These are phyloP conservation scores for Poronia punctata DNA, from an alignment of 495 filamentous ascomycete genomes.

Conservation along the genomic window DNA sequence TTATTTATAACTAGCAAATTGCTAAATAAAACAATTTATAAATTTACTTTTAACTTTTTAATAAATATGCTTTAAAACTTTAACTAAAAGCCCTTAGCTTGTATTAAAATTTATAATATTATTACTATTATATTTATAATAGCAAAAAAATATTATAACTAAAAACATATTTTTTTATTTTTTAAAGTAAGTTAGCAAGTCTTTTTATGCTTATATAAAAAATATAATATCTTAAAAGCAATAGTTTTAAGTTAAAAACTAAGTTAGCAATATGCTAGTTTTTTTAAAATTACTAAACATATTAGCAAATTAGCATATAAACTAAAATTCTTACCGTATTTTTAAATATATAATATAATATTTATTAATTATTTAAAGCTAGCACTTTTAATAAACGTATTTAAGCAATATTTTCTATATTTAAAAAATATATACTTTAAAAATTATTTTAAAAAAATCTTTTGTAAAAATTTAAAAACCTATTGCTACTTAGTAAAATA, in stretches of 20 bases:
- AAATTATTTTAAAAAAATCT: not conserved
- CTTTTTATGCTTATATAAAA: slow-evolving; percentile 1
- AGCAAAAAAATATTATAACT: slow-evolving; percentile 3
- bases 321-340: not conserved
- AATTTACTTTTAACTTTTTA: slow-evolving; percentile 5
- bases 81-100: not conserved
- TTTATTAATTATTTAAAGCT: slow-evolving; percentile 6
- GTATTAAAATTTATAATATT: not conserved
- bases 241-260: slow-evolving; percentile 1
- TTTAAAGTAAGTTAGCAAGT: not conserved
- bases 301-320: not conserved
- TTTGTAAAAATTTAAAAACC: not conserved
- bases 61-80: not conserved
- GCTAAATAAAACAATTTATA: not conserved
- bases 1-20: not conserved
- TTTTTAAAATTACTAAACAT: not conserved
- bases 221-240: slow-evolving; percentile 2
- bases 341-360: slow-evolving; percentile 3
- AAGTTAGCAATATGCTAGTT: not conserved
- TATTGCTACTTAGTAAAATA: slow-evolving; percentile 2
- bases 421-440: not conserved
- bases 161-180: slow-evolving; percentile 1
- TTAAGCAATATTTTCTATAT: slow-evolving; percentile 1
- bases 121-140: slow-evolving; percentile 1
- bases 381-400: not conserved